phyloP scores from a whole-genome alignment of 78 protist species.

The Speleostelium caveatum region DNA sequence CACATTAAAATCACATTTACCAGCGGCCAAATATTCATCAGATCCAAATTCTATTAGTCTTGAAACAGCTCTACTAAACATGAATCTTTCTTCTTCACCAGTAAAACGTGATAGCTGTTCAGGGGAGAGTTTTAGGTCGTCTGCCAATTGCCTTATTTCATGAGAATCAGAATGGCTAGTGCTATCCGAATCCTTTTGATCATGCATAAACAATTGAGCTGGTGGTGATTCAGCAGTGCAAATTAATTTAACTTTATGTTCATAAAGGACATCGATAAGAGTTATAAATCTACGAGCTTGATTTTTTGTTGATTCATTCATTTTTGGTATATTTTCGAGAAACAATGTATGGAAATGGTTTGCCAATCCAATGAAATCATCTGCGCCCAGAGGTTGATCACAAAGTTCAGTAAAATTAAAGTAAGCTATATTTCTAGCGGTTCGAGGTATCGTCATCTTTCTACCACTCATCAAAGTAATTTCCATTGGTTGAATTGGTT shows the following conservation, averaged over 20 bases:
- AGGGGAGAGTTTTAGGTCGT: conserved; percentile 68
- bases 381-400: conserved; percentile 83
- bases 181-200: not conserved
- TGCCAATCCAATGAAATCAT: conserved; percentile 88
- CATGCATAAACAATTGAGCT: conserved; percentile 52
- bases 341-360: conserved; percentile 85
- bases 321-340: conserved; percentile 78
- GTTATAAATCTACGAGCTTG: conserved; percentile 93
- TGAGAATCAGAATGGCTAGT: not conserved
- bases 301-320: conserved; percentile 76
- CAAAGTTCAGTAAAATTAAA: conserved; percentile 87
- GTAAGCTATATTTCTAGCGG: conserved; percentile 57
- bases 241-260: conserved; percentile 83
- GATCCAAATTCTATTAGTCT: conserved; percentile 94
- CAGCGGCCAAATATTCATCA: conserved; percentile 75
- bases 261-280: conserved; percentile 90
- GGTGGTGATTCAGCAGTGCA: conserved; percentile 83
- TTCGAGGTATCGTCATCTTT: conserved; percentile 38
- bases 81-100: conserved; percentile 90
- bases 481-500: not conserved
- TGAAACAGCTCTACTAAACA: conserved; percentile 85
- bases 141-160: conserved; percentile 19
- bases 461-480: conserved; percentile 66
- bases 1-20: conserved; percentile 4
- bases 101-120: conserved; percentile 78